Percentiles rank a stretch among this genome's conserved stretches.
Conservation (phyloP, 2,329 filamentous ascomycete species). For the Ilyonectria mors-panacis region DNA sequence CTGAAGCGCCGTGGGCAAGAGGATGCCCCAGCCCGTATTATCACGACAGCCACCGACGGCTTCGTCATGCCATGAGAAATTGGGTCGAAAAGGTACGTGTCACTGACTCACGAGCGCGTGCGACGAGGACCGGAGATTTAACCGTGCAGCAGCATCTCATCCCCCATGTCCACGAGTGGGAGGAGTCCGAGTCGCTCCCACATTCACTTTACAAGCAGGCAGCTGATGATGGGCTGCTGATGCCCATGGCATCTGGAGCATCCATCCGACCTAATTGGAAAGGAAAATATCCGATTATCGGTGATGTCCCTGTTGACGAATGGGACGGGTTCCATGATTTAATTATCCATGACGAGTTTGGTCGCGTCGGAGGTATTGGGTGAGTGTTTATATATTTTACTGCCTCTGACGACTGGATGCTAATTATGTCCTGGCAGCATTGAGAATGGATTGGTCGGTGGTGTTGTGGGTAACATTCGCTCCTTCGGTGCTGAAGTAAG, state of each 20-base stretch:
- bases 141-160: conserved; percentile 6
- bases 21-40: conserved; percentile 25
- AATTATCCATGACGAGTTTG: conserved; percentile 27
- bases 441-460: conserved; percentile 23
- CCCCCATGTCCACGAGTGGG: conserved; percentile 21
- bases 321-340: conserved; percentile 29
- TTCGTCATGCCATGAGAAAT: conserved; percentile 19
- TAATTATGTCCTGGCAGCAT: not conserved
- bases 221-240: conserved; percentile 15
- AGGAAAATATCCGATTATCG: conserved; percentile 18
- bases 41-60: conserved; percentile 22
- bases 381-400: not conserved
- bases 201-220: conserved; percentile 16
- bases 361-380: conserved; percentile 24
- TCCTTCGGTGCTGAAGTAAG: not conserved
- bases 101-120: accelerated
- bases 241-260: conserved; percentile 22
- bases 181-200: conserved; percentile 12
- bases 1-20: conserved; percentile 24
- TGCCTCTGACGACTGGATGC: no score
- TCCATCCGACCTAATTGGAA: conserved; percentile 8
- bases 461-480: conserved; percentile 20
- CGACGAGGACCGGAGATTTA: not conserved
- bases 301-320: conserved; percentile 17
- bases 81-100: conserved; percentile 19